Evolutionary conservation across 129 eudicot genomes (phyloP).

Genomic region (Pittosporum tobira): DNA sequence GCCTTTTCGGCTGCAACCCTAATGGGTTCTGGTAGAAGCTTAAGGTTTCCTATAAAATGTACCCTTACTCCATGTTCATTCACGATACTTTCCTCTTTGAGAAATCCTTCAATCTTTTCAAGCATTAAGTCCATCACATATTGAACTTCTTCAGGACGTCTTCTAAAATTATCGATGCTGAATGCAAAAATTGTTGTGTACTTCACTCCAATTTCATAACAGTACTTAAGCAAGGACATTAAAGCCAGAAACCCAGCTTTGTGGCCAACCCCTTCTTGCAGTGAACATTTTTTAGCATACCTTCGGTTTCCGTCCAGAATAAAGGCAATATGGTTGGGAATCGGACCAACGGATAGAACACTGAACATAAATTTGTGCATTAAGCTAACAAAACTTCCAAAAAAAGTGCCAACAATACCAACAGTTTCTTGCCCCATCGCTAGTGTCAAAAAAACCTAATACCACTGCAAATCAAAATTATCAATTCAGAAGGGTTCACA

Average conservation of each 20-base stretch:
- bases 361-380: slow-evolving; percentile 30
- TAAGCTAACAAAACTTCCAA: slow-evolving; percentile 26
- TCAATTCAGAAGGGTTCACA: background rate
- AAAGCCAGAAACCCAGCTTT: slow-evolving; percentile 54
- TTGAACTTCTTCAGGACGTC: slow-evolving; percentile 57
- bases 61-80: slow-evolving; percentile 45
- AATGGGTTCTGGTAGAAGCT: slow-evolving; percentile 39
- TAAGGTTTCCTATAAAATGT: slow-evolving; percentile 45
- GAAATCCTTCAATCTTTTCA: slow-evolving; percentile 57
- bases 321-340: slow-evolving; percentile 59
- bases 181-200: slow-evolving; percentile 47
- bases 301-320: slow-evolving; percentile 73
- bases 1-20: slow-evolving; percentile 47
- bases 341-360: slow-evolving; percentile 38
- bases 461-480: slow-evolving; percentile 3
- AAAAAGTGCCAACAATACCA: slow-evolving; percentile 11
- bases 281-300: slow-evolving; percentile 37
- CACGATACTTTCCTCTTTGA: slow-evolving; percentile 37
- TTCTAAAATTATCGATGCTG: slow-evolving; percentile 58
- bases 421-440: slow-evolving; percentile 19
- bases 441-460: background rate
- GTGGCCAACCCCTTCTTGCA: slow-evolving; percentile 56
- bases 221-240: slow-evolving; percentile 56
- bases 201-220: slow-evolving; percentile 52
- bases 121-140: slow-evolving; percentile 57